Evolutionary conservation across 1,139 yeast genomes (phyloP), one percentile per base, ranked within the genome.

Genomic region (Tardiomyces blankii): DNA sequence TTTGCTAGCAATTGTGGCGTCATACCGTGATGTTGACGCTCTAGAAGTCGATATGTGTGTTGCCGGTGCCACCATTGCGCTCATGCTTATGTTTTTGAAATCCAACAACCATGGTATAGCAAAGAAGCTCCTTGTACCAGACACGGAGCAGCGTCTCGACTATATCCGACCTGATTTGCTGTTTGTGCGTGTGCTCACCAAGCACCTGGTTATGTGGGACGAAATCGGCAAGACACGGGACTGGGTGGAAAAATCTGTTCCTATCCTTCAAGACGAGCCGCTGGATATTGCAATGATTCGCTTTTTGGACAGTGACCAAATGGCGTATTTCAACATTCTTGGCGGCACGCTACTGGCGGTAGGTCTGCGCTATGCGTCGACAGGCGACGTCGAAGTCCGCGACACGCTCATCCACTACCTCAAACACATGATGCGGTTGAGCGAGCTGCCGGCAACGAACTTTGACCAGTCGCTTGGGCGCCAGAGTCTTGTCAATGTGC

Each of bases 151-250:
- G 52, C 63, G 78, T 35, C 64, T 82, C 35, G 88, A 82, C 54
- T 86, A 85, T 55, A 71, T 83, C 27, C 72, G 96, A 48, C 96
- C 98, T 0, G 96, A 88, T 58, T 62, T 85, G 33, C 64, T 86
- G 39, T 68, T 88, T 54, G 67, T 88, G 44, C 67, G 96, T 43
- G 77, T 82, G 42, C 65, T 88, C 41, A 81, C 87, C 0, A 72
- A 71, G 51, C 78, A 81, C 54, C 62, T 91, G 55, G 80, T 91
- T n/a, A 62, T 82, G 74, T 91, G 97, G 97, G 76, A 78, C 49
- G 55, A 60, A 0, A 77, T 89, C 39, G 77, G 72, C 1, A 66
- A 69, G 6, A 65, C 76, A 1, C 56, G 63, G 3, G 65, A 62
- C 1, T 91, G 96, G 95, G 72, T 88, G 2, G 72, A 73, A 41